Percentiles rank a stretch among this genome's conserved stretches.
Evolutionary conservation across 1,139 yeast genomes (phyloP).

Genomic region (Arxiozyma slooffiae): DNA sequence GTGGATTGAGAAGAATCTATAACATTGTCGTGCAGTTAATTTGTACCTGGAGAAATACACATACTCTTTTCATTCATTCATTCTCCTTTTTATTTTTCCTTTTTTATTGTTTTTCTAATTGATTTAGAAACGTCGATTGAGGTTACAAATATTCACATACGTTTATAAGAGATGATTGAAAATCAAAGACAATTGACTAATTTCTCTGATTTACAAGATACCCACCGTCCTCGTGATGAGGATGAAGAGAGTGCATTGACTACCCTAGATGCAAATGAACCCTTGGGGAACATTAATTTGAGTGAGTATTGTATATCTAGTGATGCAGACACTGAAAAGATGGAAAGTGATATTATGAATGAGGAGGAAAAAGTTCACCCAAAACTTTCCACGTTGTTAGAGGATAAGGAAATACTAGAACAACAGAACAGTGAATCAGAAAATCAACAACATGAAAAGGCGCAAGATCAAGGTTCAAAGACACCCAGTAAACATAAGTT

Average conservation of each 20-base stretch:
- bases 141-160: neutral
- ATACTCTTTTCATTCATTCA: too few species aligned
- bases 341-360: conserved; percentile 14
- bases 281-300: conserved; percentile 13
- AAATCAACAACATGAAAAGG: neutral
- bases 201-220: neutral
- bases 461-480: neutral
- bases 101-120: too few species aligned
- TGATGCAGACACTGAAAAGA: conserved; percentile 30
- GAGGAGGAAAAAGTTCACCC: conserved; percentile 7
- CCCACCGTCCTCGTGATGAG: conserved; percentile 10
- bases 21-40: too few species aligned
- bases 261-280: conserved; percentile 17
- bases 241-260: conserved; percentile 24
- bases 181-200: neutral
- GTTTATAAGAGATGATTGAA: neutral
- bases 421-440: neutral
- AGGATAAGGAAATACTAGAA: neutral
- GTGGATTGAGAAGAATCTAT: too few species aligned
- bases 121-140: too few species aligned
- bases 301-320: conserved; percentile 26
- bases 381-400: conserved; percentile 1
- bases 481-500: neutral
- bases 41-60: too few species aligned
- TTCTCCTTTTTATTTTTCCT: too few species aligned